Base-by-base conservation (phyloP, 495 filamentous ascomycete genomes). In the Penicillium antarcticum region DNA sequence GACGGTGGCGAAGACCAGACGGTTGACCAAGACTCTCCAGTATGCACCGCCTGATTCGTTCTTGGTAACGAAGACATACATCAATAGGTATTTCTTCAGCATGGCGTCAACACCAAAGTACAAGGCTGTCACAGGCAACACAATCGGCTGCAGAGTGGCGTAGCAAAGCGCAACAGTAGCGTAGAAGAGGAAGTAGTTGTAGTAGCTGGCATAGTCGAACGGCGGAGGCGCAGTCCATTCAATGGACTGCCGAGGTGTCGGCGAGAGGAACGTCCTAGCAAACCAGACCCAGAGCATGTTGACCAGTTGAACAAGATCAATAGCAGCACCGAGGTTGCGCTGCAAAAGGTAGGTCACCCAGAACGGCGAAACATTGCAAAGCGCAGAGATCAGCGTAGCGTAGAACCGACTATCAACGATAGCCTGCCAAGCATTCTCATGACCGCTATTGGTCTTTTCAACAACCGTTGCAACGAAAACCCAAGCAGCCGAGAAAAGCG, bases 31-130 rank as follows among this genome's bases (percentile, higher is more conserved):
- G 2, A 90, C 68, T 33, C 89, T 84, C 94, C 94, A 99, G 70
- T 88, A 96, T 61, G 85, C 82, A n/a, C 95, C 94, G 18, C 91
- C 92, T 5, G 89, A 95, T 67, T 99, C 94, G 35, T 86, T 92
- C 69, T 97, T 98, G 19, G 94, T 99, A 49, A 96, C 79, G 50
- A 96, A 96, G 54, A 97, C 85, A 69, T 98, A 96, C 66, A 97
- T 73, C 37, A 98, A 71, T 24, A 96, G 72, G 67, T 99, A 99
- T 67, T 97, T 97, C 80, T 95, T 97, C 62, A 97, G 73, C 68
- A 85, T 88, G 14, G 85, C 83, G 65, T 99, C 94, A 39, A 97
- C 70, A 14, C 75, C 73, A 65, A 97, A 97, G 73, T 97, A 99
- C 16, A 97, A 60, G 1, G 92, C 92, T 0, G 88, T 89, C 32